Evolutionary conservation across 164 flowering plant species (phyloP), one percentile per base, ranked within the genome.

Genomic region (Stephania yunnanensis): DNA sequence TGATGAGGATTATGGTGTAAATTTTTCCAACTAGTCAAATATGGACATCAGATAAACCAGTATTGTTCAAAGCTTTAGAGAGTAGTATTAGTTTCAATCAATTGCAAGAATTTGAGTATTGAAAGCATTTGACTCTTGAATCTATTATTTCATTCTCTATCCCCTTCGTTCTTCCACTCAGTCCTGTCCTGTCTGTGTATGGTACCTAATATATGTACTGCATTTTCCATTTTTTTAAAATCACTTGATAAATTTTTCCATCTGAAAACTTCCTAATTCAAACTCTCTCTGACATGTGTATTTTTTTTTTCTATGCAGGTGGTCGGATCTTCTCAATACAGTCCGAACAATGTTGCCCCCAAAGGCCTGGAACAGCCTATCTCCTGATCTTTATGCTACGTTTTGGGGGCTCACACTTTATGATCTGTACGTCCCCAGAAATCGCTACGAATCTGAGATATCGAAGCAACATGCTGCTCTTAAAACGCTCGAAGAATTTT

Each of bases 391-490:
- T 42, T 96, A 96, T 87, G 94, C 94, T 10, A 90, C 99, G 1
- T 96, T 96, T 82, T 94, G 99, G 99, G 99, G 99, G 12, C 98
- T 96, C 70, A 89, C 98, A 0, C 88, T 96, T 6, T 96, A 96
- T 85, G 99, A 96, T 91, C 92, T 96, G 17, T 87, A 91, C 85
- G 97, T 94, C 78, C 99, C 99, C 45, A 84, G 87, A 81, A 88
- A 78, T 77, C 93, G 98, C 42, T 96, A 96, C 74, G 94, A 92
- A 78, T 88, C 89, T 72, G 99, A 96, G 81, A 90, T 94, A 72
- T 71, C 90, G 64, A 96, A 94, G 82, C 97, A 87, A 85, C 93
- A 92, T 83, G 87, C 92, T 79, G 89, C 97, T 79, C 93, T 96
- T 75, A 96, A 91, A 83, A 88, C 94, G 77, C 82, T 94, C 46